phyloP scores from a whole-genome alignment of 345 rosid genomes.

The Draba incana region DNA sequence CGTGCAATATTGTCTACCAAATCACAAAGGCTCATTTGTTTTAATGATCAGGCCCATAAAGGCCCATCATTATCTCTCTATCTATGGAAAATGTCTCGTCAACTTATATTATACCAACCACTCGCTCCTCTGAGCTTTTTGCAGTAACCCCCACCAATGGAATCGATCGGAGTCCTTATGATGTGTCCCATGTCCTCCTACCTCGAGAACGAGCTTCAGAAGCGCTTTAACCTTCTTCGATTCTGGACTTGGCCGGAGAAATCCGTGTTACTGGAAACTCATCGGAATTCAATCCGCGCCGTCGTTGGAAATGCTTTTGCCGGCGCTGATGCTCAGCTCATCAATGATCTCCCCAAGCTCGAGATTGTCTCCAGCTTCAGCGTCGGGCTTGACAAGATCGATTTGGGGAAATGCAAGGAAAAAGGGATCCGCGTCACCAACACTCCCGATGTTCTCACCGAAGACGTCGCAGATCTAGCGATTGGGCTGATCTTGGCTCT shows the following conservation, averaged over 20 bases:
- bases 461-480: constrained; percentile 88
- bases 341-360: constrained; percentile 63
- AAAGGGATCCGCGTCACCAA: constrained; percentile 74
- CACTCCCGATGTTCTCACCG: constrained; percentile 88
- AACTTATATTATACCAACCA: not conserved
- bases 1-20: constrained; percentile 25
- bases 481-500: constrained; percentile 75
- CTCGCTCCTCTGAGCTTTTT: not conserved
- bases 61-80: constrained; percentile 25
- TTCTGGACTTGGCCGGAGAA: constrained; percentile 54
- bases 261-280: constrained; percentile 44
- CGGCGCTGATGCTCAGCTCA: constrained; percentile 77
- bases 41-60: not conserved
- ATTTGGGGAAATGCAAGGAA: constrained; percentile 69
- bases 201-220: constrained; percentile 70
- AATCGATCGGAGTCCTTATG: constrained; percentile 73
- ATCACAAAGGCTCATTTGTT: not conserved
- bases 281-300: constrained; percentile 65
- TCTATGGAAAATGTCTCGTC: not conserved
- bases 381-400: constrained; percentile 86
- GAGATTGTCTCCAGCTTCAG: constrained; percentile 80
- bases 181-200: constrained; percentile 60
- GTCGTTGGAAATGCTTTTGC: constrained; percentile 61
- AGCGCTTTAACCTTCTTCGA: constrained; percentile 67
- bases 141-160: constrained; percentile 62